Evolutionary conservation across 495 filamentous ascomycete species (phyloP).

Genomic region (Cercophora newfieldiana): DNA sequence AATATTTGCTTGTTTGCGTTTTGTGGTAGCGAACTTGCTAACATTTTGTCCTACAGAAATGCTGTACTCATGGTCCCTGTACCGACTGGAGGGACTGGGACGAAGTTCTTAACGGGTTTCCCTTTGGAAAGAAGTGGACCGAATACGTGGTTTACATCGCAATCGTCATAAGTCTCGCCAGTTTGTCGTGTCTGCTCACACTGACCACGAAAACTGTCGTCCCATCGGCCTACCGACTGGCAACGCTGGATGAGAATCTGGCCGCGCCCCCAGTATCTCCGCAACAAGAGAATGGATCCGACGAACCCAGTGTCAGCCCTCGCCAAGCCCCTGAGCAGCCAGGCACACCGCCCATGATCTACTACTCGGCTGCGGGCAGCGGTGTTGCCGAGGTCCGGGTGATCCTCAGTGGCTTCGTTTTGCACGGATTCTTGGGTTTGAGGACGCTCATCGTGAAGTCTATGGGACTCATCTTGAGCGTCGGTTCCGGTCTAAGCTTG

Average conservation of each 20-base stretch:
- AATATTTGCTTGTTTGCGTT: background rate
- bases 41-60: constrained; percentile 44
- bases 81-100: constrained; percentile 78
- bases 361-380: constrained; percentile 94
- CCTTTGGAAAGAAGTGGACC: constrained; percentile 60
- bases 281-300: constrained; percentile 40
- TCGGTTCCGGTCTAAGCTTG: constrained; percentile 87
- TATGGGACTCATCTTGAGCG: constrained; percentile 77
- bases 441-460: constrained; percentile 89
- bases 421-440: constrained; percentile 91
- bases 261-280: constrained; percentile 46
- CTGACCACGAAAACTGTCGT: constrained; percentile 88
- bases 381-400: constrained; percentile 97
- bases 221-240: constrained; percentile 79
- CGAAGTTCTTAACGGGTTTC: constrained; percentile 55
- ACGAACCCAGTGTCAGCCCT: constrained; percentile 42
- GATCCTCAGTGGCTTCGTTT: constrained; percentile 93
- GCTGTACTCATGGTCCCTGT: constrained; percentile 72
- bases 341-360: constrained; percentile 71
- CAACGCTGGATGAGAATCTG: constrained; percentile 81
- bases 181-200: constrained; percentile 74
- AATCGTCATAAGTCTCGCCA: constrained; percentile 70
- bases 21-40: too few relatives aligned
- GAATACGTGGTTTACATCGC: constrained; percentile 74
- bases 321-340: constrained; percentile 25